These are phyloP conservation scores for Ceratocystis destructans DNA, from an alignment of 2,329 filamentous ascomycete genomes.

Conservation along the genomic window DNA sequence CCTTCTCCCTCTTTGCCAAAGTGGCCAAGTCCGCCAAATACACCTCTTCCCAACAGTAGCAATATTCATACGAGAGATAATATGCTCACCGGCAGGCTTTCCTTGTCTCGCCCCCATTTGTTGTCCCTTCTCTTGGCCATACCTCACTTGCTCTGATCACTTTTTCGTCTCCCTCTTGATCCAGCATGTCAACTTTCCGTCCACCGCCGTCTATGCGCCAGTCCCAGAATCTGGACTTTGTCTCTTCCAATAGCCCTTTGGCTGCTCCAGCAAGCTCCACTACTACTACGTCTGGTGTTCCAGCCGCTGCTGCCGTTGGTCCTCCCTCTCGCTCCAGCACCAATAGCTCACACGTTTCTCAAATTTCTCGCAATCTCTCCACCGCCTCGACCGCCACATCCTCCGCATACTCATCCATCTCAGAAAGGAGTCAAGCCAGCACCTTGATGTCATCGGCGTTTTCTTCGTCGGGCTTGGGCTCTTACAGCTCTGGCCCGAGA, in stretches of 20 bases:
- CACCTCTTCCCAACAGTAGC: background rate
- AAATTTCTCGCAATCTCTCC: conserved; percentile 48
- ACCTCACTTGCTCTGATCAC: background rate
- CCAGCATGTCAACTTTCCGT: conserved; percentile 29
- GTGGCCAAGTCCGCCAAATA: background rate
- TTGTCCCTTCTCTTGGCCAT: background rate
- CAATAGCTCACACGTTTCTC: background rate
- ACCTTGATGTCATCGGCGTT: conserved; percentile 46
- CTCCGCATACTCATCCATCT: conserved; percentile 49
- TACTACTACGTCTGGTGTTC: background rate
- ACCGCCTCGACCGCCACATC: conserved; percentile 59
- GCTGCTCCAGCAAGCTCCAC: conserved; percentile 28
- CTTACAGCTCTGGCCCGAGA: conserved; percentile 24
- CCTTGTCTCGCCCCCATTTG: conserved; percentile 3
- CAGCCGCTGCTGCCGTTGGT: conserved; percentile 4
- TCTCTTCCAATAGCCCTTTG: conserved; percentile 22
- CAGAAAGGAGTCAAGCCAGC: conserved; percentile 46
- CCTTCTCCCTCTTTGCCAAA: background rate
- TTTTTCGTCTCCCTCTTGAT: background rate
- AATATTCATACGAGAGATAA: background rate
- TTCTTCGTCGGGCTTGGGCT: conserved; percentile 35
- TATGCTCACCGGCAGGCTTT: conserved; percentile 1
- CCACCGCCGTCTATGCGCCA: conserved; percentile 24
- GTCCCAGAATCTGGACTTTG: conserved; percentile 26
- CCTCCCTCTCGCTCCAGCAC: conserved; percentile 12